Evolutionary conservation across 371 early-diverging fungal genomes (phyloP), one percentile per base, ranked within the genome.

Genomic region (Caulochytrium protostelioides): DNA sequence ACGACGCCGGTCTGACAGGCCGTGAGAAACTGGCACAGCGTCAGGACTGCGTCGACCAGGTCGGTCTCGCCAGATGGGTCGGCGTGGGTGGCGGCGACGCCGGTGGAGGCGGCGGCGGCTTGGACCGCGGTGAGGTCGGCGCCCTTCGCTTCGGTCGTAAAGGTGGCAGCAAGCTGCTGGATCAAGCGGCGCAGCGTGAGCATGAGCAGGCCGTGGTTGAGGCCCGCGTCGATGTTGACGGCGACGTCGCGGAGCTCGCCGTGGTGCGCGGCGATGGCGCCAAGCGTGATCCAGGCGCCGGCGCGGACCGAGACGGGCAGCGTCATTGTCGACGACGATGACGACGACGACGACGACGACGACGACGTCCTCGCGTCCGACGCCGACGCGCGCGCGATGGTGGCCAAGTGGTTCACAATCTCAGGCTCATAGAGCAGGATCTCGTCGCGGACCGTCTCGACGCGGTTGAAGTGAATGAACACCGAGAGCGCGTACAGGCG

Each of bases 201-300:
- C 57, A 92, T 66, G 14, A 92, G 54, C 7, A 74, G 59, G 9
- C 95, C 95, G 46, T 92, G 90, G 44, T 85, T 90, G 1, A 85
- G 85, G 1, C 83, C 78, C 0, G 84, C 85, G 43, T 86, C 86
- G 33, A 90, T 52, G 0, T 86, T 81, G 5, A 75, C 65, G 14
- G 85, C 53, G 0, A 86, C 79, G 27, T 83, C 85, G n/a, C 62
- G 52, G 0, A 83, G 57, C 38, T 75, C 74, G 28, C 54, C 52
- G 33, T 82, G 66, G 41, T 79, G 70, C 38, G 76, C 70, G 19
- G 79, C 63, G 32, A 95, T 57, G 19, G 72, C 78, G 43, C 86
- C 89, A 30, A 94, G 47, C n/a, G n/a, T n/a, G n/a, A n/a, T n/a
- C n/a, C n/a, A n/a, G n/a, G n/a, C n/a, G n/a, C n/a, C n/a, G n/a